Evolutionary conservation across 768 basidiomycete genomes (phyloP).

Genomic region (Naganishia onofrii): DNA sequence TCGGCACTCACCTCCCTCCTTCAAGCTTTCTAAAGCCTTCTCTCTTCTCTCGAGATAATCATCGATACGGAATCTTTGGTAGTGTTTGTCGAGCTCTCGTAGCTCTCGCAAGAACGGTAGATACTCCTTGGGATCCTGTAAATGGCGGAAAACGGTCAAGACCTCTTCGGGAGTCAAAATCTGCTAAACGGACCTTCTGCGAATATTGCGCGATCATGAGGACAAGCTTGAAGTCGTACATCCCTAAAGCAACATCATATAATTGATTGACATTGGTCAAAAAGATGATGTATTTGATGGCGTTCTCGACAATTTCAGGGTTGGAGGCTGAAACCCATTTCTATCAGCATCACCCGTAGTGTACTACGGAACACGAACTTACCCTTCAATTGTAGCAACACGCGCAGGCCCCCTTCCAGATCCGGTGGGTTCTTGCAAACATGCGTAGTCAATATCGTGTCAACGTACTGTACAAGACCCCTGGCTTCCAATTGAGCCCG

Average conservation of each 20-base stretch:
- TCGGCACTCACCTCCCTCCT: conserved; percentile 62
- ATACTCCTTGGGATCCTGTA: conserved; percentile 93
- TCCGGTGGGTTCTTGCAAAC: conserved; percentile 89
- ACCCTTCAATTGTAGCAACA: conserved; percentile 79
- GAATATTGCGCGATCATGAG: conserved; percentile 95
- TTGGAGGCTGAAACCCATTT: conserved; percentile 56
- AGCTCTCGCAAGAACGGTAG: conserved; percentile 93
- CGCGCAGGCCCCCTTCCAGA: conserved; percentile 74
- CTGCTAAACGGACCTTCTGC: conserved; percentile 68
- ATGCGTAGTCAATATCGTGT: conserved; percentile 86
- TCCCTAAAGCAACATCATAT: conserved; percentile 92
- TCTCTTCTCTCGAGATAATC: conserved; percentile 77
- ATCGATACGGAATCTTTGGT: conserved; percentile 87
- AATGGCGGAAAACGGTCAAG: not conserved
- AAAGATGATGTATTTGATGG: conserved; percentile 98
- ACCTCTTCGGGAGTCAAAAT: not conserved
- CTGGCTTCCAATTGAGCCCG: conserved; percentile 65
- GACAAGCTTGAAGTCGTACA: conserved; percentile 97
- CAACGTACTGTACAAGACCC: conserved; percentile 76
- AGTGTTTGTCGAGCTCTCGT: conserved; percentile 70
- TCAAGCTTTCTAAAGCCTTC: conserved; percentile 72
- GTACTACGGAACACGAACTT: conserved; percentile 29
- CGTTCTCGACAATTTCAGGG: conserved; percentile 82
- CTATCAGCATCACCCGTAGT: not conserved
- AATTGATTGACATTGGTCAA: conserved; percentile 85